These are phyloP conservation scores for Exophiala sp. DNA, from an alignment of 2,329 filamentous ascomycete genomes.

Conservation along the genomic window DNA sequence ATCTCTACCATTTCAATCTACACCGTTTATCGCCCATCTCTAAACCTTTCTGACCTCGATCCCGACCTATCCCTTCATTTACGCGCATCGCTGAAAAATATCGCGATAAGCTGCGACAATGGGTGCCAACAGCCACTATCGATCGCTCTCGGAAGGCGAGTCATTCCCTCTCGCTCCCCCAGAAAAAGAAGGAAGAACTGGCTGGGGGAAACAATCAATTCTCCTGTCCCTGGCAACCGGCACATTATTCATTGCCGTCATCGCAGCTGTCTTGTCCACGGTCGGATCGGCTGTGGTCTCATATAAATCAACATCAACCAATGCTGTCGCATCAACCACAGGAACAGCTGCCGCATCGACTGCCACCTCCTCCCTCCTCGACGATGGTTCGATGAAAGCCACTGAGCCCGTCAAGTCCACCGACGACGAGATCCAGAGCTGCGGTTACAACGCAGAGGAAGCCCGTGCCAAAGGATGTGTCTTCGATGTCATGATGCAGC, in stretches of 20 bases:
- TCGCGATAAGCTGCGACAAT: conserved; percentile 5
- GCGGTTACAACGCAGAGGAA: conserved; percentile 22
- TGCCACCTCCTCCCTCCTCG: conserved; percentile 4
- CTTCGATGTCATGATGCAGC: conserved; percentile 30
- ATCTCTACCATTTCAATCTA: neutral
- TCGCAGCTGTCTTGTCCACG: conserved; percentile 21
- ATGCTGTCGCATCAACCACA: conserved; percentile 4
- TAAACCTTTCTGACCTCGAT: neutral
- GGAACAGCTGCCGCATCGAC: conserved; percentile 8
- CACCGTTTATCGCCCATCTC: neutral
- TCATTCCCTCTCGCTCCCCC: conserved; percentile 14
- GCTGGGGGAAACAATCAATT: conserved; percentile 25
- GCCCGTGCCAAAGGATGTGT: conserved; percentile 25
- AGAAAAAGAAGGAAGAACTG: conserved; percentile 13
- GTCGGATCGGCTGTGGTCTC: conserved; percentile 20
- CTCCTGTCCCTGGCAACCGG: conserved; percentile 21
- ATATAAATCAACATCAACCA: conserved; percentile 2
- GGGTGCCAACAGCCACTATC: conserved; percentile 21
- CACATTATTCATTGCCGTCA: conserved; percentile 20
- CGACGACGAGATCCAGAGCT: conserved; percentile 20
- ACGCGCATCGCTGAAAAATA: neutral
- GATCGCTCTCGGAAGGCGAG: conserved; percentile 22
- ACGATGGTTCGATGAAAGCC: conserved; percentile 9
- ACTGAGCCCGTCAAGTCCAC: neutral
- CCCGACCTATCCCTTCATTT: neutral